Percentiles rank a stretch among this genome's conserved stretches.
Conservation (phyloP, 345 rosid genomes). For the Moricandia moricandioides region DNA sequence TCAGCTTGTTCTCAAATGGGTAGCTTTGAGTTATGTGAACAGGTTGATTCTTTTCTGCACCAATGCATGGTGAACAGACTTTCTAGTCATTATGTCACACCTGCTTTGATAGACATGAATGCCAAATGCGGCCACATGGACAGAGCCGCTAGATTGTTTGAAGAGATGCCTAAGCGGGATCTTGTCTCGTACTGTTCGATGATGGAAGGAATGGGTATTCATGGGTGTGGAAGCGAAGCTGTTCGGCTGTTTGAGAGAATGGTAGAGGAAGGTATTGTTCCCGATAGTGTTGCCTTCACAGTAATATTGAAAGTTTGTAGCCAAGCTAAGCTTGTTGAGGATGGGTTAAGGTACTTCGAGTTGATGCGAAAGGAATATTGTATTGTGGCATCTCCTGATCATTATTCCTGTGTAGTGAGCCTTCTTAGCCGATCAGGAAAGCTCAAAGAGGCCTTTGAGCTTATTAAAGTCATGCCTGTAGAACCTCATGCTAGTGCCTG, state of each 20-base stretch:
- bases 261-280: conserved; percentile 59
- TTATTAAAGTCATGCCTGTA: conserved; percentile 53
- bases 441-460: conserved; percentile 52
- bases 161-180: conserved; percentile 50
- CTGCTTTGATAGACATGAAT: conserved; percentile 59
- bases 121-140: conserved; percentile 73
- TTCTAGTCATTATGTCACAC: conserved; percentile 32
- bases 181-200: conserved; percentile 58
- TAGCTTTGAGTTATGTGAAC: conserved; percentile 52
- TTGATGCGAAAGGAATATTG: conserved; percentile 47
- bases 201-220: conserved; percentile 66
- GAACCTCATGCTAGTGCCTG: conserved; percentile 61
- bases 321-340: conserved; percentile 54
- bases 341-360: conserved; percentile 54
- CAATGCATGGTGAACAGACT: conserved; percentile 36
- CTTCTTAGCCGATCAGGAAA: conserved; percentile 63
- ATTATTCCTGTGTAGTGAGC: conserved; percentile 66
- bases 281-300: conserved; percentile 70
- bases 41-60: conserved; percentile 54
- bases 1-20: conserved; percentile 77
- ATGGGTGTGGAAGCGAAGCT: conserved; percentile 50
- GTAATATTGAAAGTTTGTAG: conserved; percentile 62
- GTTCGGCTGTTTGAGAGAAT: conserved; percentile 52
- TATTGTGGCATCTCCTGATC: conserved; percentile 55
- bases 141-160: conserved; percentile 54